Percentiles rank a stretch among this genome's conserved stretches.
Evolutionary conservation across 1,284 basidiomycete species (phyloP).

Genomic region (Trametes hirsuta): DNA sequence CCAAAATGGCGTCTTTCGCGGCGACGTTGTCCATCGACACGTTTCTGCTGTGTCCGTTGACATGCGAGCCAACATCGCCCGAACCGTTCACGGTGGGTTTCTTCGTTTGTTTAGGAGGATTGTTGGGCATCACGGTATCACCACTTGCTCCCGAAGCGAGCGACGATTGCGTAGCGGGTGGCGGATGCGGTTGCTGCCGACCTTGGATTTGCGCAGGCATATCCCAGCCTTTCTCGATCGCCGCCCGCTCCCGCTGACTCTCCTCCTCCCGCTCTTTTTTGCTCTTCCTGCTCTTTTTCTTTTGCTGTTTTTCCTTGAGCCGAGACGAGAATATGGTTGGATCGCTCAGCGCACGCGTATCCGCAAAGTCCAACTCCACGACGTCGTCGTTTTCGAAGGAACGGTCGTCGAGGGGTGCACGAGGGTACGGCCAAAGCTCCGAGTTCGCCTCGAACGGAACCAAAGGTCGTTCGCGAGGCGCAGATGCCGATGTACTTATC

Average conservation of each 20-base stretch:
- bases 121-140: not conserved
- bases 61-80: not conserved
- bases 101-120: conserved; percentile 6
- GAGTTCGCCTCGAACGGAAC: conserved; percentile 63
- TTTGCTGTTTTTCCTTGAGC: conserved; percentile 36
- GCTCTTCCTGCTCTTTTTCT: conserved; percentile 38
- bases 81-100: conserved; percentile 6
- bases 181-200: conserved; percentile 1
- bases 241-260: conserved; percentile 49
- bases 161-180: conserved; percentile 11
- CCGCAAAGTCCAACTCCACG: conserved; percentile 71
- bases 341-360: conserved; percentile 69
- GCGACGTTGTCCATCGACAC: conserved; percentile 18
- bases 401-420: conserved; percentile 43
- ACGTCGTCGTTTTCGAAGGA: conserved; percentile 48
- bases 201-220: conserved; percentile 38
- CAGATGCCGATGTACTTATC: conserved; percentile 1
- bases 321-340: conserved; percentile 50
- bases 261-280: conserved; percentile 43
- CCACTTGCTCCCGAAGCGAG: conserved; percentile 12
- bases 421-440: conserved; percentile 69
- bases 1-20: conserved; percentile 36
- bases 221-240: conserved; percentile 66
- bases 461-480: conserved; percentile 35
- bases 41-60: conserved; percentile 15